Evolutionary conservation across 2,329 filamentous ascomycete species (phyloP).

Genomic region (Arthrobotrys sinensis): DNA sequence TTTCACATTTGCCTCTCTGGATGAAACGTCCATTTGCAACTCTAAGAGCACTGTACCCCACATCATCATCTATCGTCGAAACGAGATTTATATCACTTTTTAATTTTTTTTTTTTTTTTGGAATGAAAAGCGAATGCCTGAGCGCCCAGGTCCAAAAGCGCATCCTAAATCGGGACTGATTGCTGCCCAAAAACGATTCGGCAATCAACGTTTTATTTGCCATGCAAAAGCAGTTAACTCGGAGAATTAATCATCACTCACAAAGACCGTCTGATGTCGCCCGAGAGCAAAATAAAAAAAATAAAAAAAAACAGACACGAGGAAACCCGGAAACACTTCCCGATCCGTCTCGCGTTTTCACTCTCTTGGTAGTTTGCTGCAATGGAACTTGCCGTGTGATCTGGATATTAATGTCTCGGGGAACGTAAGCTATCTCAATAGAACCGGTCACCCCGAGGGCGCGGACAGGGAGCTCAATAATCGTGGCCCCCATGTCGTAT

Average conservation of each 20-base stretch:
- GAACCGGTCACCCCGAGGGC: slow-evolving; percentile 8
- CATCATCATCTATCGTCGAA: neutral
- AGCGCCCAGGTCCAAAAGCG: neutral
- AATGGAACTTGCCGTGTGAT: slow-evolving; percentile 37
- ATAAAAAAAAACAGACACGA: neutral
- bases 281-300: neutral
- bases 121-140: neutral
- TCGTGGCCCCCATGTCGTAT: slow-evolving; percentile 6
- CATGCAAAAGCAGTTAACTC: slow-evolving; percentile 14
- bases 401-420: slow-evolving; percentile 39
- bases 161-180: neutral
- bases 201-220: slow-evolving; percentile 25
- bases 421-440: slow-evolving; percentile 14
- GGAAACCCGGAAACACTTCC: slow-evolving; percentile 34
- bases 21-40: slow-evolving; percentile 20
- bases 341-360: slow-evolving; percentile 7
- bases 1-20: slow-evolving; percentile 8
- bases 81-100: slow-evolving; percentile 9
- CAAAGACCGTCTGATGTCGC: neutral
- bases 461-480: slow-evolving; percentile 13
- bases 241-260: slow-evolving; percentile 54
- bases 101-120: neutral
- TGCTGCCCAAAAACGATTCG: neutral
- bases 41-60: slow-evolving; percentile 17
- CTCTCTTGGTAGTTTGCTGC: neutral